A percentile compares a stretch with the other conserved stretches of the same genome.
phyloP scores from a whole-genome alignment of 257 asterid species.

The Solanum clarkiae region DNA sequence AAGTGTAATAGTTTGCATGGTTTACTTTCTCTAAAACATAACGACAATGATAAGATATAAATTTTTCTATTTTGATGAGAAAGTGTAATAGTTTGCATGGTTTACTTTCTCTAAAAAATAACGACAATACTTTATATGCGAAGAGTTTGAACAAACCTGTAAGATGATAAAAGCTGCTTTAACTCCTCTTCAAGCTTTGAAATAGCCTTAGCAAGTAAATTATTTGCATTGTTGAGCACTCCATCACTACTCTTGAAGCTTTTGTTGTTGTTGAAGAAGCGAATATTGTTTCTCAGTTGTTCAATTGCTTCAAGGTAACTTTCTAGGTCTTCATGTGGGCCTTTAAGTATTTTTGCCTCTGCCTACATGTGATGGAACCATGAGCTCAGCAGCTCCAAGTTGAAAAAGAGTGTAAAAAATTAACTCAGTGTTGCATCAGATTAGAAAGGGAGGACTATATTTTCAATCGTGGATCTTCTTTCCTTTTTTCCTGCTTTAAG shows the following conservation, averaged over 20 bases:
- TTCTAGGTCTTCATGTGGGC: constrained; percentile 96
- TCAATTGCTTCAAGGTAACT: constrained; percentile 93
- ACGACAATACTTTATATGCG: background rate
- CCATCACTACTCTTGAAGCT: constrained; percentile 97
- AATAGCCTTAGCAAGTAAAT: constrained; percentile 83
- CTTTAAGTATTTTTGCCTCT: constrained; percentile 91
- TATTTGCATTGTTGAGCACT: constrained; percentile 75
- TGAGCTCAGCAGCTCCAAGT: background rate
- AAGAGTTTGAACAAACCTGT: constrained; percentile 41
- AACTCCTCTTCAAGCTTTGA: constrained; percentile 95
- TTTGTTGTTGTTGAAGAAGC: constrained; percentile 82
- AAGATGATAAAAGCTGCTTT: constrained; percentile 63
- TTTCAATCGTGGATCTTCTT: background rate
- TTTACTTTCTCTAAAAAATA: background rate
- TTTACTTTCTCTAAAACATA: background rate
- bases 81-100: background rate
- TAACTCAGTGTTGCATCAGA: background rate
- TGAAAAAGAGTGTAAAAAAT: background rate
- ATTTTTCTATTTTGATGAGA: background rate
- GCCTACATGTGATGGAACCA: constrained; percentile 38
- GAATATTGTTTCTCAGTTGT: constrained; percentile 72
- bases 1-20: background rate
- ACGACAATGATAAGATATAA: background rate
- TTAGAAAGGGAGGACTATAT: background rate
- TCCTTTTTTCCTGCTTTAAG: background rate